Percentiles rank a stretch among this genome's conserved stretches.
These are phyloP conservation scores for Triticum dicoccoides DNA, from an alignment of 176 grass and related monocot species.

Conservation along the genomic window DNA sequence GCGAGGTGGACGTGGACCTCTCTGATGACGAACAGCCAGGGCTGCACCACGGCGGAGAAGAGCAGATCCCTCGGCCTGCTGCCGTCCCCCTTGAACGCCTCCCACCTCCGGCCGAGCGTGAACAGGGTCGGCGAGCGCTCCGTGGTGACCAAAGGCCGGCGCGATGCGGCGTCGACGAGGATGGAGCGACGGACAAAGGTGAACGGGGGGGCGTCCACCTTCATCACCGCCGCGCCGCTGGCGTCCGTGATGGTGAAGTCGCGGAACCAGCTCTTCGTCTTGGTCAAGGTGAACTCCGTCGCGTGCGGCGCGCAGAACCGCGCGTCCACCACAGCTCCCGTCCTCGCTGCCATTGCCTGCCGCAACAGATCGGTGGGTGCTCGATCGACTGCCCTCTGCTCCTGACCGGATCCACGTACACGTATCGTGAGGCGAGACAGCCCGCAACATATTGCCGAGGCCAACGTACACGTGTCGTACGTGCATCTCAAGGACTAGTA, in stretches of 20 bases:
- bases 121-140: not conserved
- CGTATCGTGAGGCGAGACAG: not conserved
- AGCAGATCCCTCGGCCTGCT: conserved; percentile 20
- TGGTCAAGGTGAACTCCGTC: conserved; percentile 37
- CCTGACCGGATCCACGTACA: not conserved
- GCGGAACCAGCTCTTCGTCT: conserved; percentile 20
- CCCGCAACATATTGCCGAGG: too few species aligned
- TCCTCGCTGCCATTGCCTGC: not conserved
- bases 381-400: not conserved
- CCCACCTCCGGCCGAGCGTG: conserved; percentile 12
- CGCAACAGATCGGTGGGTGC: not conserved
- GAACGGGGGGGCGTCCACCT: conserved; percentile 29
- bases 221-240: conserved; percentile 23
- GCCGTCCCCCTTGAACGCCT: conserved; percentile 46
- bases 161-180: conserved; percentile 29
- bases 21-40: conserved; percentile 16
- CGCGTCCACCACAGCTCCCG: conserved; percentile 33
- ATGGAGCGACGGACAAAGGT: conserved; percentile 5
- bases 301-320: conserved; percentile 35
- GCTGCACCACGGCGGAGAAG: conserved; percentile 26
- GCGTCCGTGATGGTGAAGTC: conserved; percentile 49
- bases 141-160: conserved; percentile 38
- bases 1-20: conserved; percentile 43
- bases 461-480: too few species aligned
- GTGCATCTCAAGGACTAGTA: too few species aligned